phyloP scores from a whole-genome alignment of 2,329 filamentous ascomycete species.

The Didymella sp. region DNA sequence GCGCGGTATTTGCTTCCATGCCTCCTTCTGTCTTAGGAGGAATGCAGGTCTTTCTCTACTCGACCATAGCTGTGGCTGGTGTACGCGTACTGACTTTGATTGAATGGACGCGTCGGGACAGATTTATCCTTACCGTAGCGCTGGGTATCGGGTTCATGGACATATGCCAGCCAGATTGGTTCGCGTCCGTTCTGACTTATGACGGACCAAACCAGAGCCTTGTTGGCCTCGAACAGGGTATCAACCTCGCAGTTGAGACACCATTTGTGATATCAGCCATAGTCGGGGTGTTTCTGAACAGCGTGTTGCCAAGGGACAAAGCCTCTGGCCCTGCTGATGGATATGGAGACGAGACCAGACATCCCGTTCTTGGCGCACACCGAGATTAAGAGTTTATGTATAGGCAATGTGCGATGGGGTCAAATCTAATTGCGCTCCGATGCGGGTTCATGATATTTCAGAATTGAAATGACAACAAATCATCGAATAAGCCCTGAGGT shows the following conservation, averaged over 20 bases:
- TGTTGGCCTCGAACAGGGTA: constrained; percentile 51
- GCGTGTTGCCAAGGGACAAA: constrained; percentile 49
- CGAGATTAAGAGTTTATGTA: too few relatives aligned
- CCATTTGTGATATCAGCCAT: constrained; percentile 53
- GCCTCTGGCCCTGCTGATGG: neutral
- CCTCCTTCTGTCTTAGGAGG: constrained; percentile 54
- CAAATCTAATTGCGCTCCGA: neutral
- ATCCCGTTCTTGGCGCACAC: neutral
- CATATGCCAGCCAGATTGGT: constrained; percentile 51
- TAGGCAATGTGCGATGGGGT: neutral
- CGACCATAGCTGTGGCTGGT: constrained; percentile 38
- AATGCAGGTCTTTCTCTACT: constrained; percentile 52
- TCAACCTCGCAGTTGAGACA: constrained; percentile 53
- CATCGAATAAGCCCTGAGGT: constrained; percentile 21
- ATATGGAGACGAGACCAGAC: neutral
- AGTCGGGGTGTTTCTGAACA: constrained; percentile 51
- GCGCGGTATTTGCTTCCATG: constrained; percentile 40
- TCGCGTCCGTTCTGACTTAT: constrained; percentile 50
- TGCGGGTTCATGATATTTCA: neutral
- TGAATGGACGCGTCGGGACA: constrained; percentile 35
- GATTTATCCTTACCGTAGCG: constrained; percentile 38
- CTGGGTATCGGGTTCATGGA: constrained; percentile 46
- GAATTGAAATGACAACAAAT: constrained; percentile 17
- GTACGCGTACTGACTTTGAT: constrained; percentile 39
- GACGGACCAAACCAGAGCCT: constrained; percentile 47